Base-by-base conservation (phyloP, 2,329 filamentous ascomycete genomes). In the Aaosphaeria pasadenensis region DNA sequence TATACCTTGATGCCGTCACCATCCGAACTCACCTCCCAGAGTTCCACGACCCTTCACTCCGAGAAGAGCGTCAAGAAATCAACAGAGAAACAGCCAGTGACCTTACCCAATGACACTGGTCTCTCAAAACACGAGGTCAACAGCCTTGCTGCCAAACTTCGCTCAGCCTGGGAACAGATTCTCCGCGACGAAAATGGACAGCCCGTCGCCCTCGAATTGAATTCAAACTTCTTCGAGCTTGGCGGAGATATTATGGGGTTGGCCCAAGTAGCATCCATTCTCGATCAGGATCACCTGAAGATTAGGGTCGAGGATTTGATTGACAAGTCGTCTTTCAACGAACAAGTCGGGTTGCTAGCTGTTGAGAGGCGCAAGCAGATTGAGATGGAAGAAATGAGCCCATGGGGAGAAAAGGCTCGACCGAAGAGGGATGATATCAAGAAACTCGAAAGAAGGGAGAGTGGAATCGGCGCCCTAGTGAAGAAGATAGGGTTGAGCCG, bases 191-290 rank as follows among this genome's bases (percentile, higher is more conserved):
- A 62, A 4, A 54, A 56, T 31, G 60, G 60, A 28, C 38, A 51
- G 1, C 58, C 58, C 0, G 44, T 55, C 5, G 29, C 49, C 6
- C 49, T 61, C 5, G 58, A 66, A 7, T 48, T 66, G 5, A 47
- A 44, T 30, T 64, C 64, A 13, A 58, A 62, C 44, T 69, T 67
- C 51, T 69, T 67, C 57, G 55, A 66, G 30, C 57, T 67, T 2
- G 63, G 64, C 11, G 66, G 64, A 1, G 64, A 66, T 39, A 64
- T 69, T 31, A 66, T 68, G 59, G 64, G 62, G 11, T 45, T 66
- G 6, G 64, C 64, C 24, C 64, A 67, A 46, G 51, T 69, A 24
- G 55, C 62, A 0, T 59, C 57, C 11, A 66, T 64, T 6, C 56
- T 67, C 4, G 60, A 62, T 31, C 55, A 60, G 33, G 54, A 60